A percentile compares a stretch with the other conserved stretches of the same genome.
Evolutionary conservation across 495 filamentous ascomycete species (phyloP).

Genomic region (Penicillium antarcticum): DNA sequence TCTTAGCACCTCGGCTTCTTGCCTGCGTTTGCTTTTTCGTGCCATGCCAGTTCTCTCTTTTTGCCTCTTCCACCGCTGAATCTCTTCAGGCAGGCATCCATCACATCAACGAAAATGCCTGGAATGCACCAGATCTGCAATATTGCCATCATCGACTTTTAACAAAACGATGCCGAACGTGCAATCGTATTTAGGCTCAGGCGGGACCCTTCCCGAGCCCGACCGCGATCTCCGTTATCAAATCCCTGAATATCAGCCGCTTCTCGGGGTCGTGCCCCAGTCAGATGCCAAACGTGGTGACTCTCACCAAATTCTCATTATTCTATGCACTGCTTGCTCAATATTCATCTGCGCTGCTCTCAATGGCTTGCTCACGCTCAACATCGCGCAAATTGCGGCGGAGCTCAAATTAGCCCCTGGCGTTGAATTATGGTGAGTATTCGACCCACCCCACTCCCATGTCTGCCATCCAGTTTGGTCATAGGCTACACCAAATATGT

Average conservation of each 20-base stretch:
- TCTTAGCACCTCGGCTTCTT: not conserved
- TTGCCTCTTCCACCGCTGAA: not conserved
- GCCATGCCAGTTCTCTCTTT: not conserved
- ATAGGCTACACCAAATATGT: not conserved
- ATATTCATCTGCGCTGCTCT: not conserved
- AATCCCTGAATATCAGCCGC: constrained; percentile 4
- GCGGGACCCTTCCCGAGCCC: constrained; percentile 5
- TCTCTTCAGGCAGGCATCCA: not conserved
- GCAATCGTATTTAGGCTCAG: not conserved
- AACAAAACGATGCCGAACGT: not conserved
- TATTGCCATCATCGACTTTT: not conserved
- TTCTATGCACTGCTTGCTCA: not conserved
- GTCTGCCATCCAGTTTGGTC: not conserved
- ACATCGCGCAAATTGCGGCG: constrained; percentile 39
- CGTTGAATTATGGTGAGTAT: constrained; percentile 40
- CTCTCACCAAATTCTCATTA: not conserved
- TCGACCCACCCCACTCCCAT: not conserved
- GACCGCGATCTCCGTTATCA: not conserved
- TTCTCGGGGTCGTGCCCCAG: not conserved
- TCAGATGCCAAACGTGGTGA: not conserved
- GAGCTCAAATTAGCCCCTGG: constrained; percentile 30
- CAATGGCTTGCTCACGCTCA: constrained; percentile 32
- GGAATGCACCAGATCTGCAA: not conserved
- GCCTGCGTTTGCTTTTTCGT: not conserved
- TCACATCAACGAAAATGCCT: not conserved